These are phyloP conservation scores for Globisporangium megalacanthum DNA, from an alignment of 352 stramenopile species.

Conservation along the genomic window DNA sequence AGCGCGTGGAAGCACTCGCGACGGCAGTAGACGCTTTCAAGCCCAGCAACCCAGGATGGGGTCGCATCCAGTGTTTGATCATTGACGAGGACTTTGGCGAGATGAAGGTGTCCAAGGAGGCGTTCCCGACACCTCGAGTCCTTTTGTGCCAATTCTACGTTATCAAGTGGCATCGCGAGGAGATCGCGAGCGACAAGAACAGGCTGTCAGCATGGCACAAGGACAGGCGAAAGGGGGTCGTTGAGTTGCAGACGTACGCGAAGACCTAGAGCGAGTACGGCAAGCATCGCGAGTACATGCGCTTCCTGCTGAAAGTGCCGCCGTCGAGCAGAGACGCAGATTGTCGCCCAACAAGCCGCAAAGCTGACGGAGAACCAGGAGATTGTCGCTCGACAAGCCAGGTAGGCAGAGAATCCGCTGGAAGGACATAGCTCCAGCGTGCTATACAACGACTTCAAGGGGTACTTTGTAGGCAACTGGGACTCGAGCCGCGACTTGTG, in stretches of 20 bases:
- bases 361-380: neutral
- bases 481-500: constrained; percentile 10
- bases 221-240: constrained; percentile 2
- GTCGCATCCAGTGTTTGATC: too few species aligned
- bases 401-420: too few species aligned
- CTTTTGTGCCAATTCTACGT: too few species aligned
- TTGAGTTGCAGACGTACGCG: constrained; percentile 15
- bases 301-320: neutral
- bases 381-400: neutral
- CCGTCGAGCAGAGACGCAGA: neutral
- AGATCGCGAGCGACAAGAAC: constrained; percentile 10
- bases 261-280: constrained; percentile 7
- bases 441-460: too few species aligned
- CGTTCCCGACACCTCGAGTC: too few species aligned
- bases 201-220: constrained; percentile 17
- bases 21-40: too few species aligned
- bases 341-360: neutral
- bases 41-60: too few species aligned
- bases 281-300: constrained; percentile 11
- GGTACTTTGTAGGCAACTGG: constrained; percentile 14
- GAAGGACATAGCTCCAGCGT: too few species aligned
- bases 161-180: neutral
- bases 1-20: too few species aligned
- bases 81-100: too few species aligned
- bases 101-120: too few species aligned